Base-by-base conservation (phyloP, 148 eudicot species). In the Chenopodium quinoa region DNA sequence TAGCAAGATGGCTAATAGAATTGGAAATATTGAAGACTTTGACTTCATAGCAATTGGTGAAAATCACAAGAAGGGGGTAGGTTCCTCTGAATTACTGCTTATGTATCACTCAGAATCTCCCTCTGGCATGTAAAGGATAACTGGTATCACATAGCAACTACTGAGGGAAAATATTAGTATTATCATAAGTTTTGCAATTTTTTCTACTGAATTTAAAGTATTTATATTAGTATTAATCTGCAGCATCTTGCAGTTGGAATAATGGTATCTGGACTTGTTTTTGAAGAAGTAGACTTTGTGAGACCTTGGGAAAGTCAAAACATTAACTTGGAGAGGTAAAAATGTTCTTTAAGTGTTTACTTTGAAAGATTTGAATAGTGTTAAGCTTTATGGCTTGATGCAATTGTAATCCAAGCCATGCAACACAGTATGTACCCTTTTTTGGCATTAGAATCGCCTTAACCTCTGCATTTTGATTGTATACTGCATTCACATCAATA, bases 221-320 rank as follows among this genome's bases (percentile, higher is more conserved):
- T 77, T 82, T 37, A 68, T 29, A 71, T 76, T 56, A 40, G 20
- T 75, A 47, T 11, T 77, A 13, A 46, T 60, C 27, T 66, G 85
- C 94, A 94, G 98, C 86, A 91, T 60, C 89, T 94, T 79, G 98
- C 91, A 76, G 92, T 94, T 88, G 97, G 92, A 88, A 86, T 94
- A 75, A 84, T 91, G 87, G 88, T 94, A 29, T 87, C 98, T 4
- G 98, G 98, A 81, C 88, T 94, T 82, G 98, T 91, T 67, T 94
- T 88, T 64, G 88, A 89, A 82, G 87, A 89, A 79, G 89, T 87
- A 54, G 98, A 94, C 86, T 94, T 89, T 77, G 23, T 85, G 76
- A 86, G 82, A 75, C 97, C 97, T 78, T 94, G 98, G 98, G 90
- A 91, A 83, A 89, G 88, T 82, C 88, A 80, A 77, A 65, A 70